Evolutionary conservation across 352 stramenopile species (phyloP).

Genomic region (Phytopythium delawarense): DNA sequence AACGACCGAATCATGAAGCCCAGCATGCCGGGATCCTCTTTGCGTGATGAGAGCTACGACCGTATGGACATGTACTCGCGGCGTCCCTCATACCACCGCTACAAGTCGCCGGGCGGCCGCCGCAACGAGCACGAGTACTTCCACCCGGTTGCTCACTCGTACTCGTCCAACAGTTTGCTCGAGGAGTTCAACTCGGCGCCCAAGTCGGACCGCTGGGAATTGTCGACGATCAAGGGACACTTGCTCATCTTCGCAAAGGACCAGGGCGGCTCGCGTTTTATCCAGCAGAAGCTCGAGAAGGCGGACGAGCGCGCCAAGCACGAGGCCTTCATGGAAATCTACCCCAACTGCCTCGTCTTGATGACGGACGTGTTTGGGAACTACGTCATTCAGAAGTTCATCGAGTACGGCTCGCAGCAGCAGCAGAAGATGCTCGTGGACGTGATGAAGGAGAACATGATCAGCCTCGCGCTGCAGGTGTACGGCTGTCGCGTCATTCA

Average conservation of each 20-base stretch:
- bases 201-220: slow-evolving; percentile 80
- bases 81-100: slow-evolving; percentile 13
- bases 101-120: slow-evolving; percentile 21
- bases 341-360: slow-evolving; percentile 64
- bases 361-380: slow-evolving; percentile 98
- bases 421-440: slow-evolving; percentile 86
- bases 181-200: slow-evolving; percentile 73
- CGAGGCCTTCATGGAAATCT: slow-evolving; percentile 82
- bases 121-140: slow-evolving; percentile 35
- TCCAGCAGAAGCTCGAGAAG: slow-evolving; percentile 87
- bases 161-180: slow-evolving; percentile 66
- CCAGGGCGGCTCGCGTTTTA: slow-evolving; percentile 81
- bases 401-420: slow-evolving; percentile 90
- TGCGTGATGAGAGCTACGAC: slow-evolving; percentile 4
- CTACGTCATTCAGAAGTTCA: slow-evolving; percentile 99
- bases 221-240: slow-evolving; percentile 78
- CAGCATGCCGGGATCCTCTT: neutral
- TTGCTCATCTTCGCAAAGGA: slow-evolving; percentile 85
- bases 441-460: slow-evolving; percentile 91
- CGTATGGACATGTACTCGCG: slow-evolving; percentile 3
- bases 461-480: slow-evolving; percentile 94
- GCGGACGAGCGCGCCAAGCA: slow-evolving; percentile 66
- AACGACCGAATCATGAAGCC: slow-evolving; percentile 4
- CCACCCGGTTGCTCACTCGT: slow-evolving; percentile 56
- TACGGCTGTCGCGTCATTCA: slow-evolving; percentile 97